These are phyloP conservation scores for Chaetomiaceae sp. DNA, from an alignment of 2,329 filamentous ascomycete species.

Conservation along the genomic window DNA sequence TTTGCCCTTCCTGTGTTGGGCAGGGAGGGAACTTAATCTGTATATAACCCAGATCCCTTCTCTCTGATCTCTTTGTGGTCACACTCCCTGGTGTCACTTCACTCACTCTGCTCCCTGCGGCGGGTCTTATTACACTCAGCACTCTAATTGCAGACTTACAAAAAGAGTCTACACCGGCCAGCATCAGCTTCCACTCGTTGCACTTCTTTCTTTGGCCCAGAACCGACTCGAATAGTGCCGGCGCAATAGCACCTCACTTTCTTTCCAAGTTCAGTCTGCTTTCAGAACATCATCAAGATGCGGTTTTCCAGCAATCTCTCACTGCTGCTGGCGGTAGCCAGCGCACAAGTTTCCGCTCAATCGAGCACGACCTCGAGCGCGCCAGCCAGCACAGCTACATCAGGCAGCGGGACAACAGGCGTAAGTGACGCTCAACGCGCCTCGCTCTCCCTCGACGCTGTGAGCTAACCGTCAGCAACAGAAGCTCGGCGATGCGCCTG, in stretches of 20 bases:
- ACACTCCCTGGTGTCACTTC: no score
- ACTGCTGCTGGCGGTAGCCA: conserved; percentile 20
- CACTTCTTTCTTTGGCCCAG: background rate
- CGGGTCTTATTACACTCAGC: background rate
- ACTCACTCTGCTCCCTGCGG: no score
- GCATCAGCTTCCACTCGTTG: background rate
- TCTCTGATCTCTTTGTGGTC: no score
- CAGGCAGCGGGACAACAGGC: conserved; percentile 16
- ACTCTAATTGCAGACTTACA: no score
- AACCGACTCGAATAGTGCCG: background rate
- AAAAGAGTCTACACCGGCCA: background rate
- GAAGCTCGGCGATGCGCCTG: conserved; percentile 46
- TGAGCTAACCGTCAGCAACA: conserved; percentile 24
- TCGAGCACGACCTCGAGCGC: conserved; percentile 2
- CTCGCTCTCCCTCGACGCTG: no score
- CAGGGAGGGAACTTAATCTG: no score
- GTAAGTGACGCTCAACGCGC: conserved; percentile 13
- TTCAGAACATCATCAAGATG: conserved; percentile 15
- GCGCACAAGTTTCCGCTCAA: conserved; percentile 20
- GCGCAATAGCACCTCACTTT: background rate
- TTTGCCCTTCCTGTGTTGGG: background rate
- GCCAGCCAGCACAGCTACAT: conserved; percentile 1
- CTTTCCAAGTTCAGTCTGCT: no score
- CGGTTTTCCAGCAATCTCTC: conserved; percentile 16
- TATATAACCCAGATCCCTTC: no score